Conservation (phyloP, 495 filamentous ascomycete genomes). For the Chaetomidium leptoderma region DNA sequence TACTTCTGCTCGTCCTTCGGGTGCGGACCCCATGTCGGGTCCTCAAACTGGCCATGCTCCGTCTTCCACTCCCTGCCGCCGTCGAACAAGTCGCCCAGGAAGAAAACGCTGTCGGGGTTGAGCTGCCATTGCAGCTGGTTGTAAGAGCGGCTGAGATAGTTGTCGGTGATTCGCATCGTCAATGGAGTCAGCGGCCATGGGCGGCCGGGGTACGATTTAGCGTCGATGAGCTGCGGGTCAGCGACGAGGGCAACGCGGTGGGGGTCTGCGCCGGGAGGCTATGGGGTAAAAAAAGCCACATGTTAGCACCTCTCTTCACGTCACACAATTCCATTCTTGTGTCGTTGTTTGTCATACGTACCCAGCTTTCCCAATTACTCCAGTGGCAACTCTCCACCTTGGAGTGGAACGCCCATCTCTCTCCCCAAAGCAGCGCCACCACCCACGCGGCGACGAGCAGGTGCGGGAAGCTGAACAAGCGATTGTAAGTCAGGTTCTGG, state of each 20-base stretch:
- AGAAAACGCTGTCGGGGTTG: conserved; percentile 76
- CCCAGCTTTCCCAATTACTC: conserved; percentile 89
- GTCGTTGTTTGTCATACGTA: conserved; percentile 46
- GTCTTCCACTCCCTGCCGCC: conserved; percentile 95
- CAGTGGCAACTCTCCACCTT: conserved; percentile 71
- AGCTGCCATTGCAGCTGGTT: conserved; percentile 62
- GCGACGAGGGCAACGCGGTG: conserved; percentile 86
- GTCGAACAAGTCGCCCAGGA: conserved; percentile 94
- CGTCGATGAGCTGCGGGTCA: conserved; percentile 96
- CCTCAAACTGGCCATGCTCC: conserved; percentile 50
- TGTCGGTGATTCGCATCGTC: conserved; percentile 79
- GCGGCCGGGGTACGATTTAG: conserved; percentile 90
- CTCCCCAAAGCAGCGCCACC: conserved; percentile 80
- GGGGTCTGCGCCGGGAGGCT: conserved; percentile 73
- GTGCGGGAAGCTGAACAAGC: conserved; percentile 59
- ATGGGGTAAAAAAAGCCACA: not conserved
- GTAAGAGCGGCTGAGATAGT: conserved; percentile 80
- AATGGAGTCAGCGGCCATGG: conserved; percentile 81
- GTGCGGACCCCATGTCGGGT: conserved; percentile 54
- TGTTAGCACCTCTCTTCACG: not conserved
- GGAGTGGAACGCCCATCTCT: conserved; percentile 68
- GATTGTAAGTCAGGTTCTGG: conserved; percentile 41
- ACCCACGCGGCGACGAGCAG: conserved; percentile 68
- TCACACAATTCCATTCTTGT: not conserved
- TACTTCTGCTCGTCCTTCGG: conserved; percentile 46